phyloP scores from a whole-genome alignment of 2,329 filamentous ascomycete genomes.

The Sordariomycetes sp. region DNA sequence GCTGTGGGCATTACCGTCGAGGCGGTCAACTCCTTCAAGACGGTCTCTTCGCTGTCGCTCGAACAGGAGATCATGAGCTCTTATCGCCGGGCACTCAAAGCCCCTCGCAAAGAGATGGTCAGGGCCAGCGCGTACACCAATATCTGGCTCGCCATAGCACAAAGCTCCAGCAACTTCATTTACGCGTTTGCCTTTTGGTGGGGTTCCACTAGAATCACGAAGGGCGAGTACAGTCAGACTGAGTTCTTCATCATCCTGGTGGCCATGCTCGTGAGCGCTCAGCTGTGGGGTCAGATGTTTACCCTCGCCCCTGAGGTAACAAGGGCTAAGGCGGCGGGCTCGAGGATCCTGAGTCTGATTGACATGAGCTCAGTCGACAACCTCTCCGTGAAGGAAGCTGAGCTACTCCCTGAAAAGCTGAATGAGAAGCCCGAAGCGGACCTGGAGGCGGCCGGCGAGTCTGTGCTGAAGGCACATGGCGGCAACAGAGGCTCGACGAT shows the following conservation, averaged over 20 bases:
- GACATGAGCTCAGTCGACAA: slow-evolving; percentile 27
- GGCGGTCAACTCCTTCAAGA: slow-evolving; percentile 57
- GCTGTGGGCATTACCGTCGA: slow-evolving; percentile 59
- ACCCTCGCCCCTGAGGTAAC: slow-evolving; percentile 68
- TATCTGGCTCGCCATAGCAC: slow-evolving; percentile 50
- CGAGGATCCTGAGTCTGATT: slow-evolving; percentile 44
- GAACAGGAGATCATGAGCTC: slow-evolving; percentile 41
- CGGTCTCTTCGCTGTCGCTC: slow-evolving; percentile 45
- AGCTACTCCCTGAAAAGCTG: background rate
- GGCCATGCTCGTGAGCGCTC: slow-evolving; percentile 62
- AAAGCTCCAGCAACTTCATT: slow-evolving; percentile 55
- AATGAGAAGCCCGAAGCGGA: slow-evolving; percentile 25
- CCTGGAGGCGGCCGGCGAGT: slow-evolving; percentile 26
- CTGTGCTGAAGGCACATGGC: slow-evolving; percentile 9
- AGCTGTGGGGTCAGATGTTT: slow-evolving; percentile 67
- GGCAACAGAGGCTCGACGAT: slow-evolving; percentile 32
- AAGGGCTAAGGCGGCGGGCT: slow-evolving; percentile 52
- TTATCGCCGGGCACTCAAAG: slow-evolving; percentile 41
- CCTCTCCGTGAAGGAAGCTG: slow-evolving; percentile 6
- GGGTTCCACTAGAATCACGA: slow-evolving; percentile 61
- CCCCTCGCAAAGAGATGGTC: slow-evolving; percentile 44
- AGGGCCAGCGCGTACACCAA: slow-evolving; percentile 41
- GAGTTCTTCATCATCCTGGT: slow-evolving; percentile 71
- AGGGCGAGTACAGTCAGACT: slow-evolving; percentile 52
- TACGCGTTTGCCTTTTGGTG: slow-evolving; percentile 76